Conservation (phyloP, 2,329 filamentous ascomycete genomes). For the Cladosporium oxysporum region DNA sequence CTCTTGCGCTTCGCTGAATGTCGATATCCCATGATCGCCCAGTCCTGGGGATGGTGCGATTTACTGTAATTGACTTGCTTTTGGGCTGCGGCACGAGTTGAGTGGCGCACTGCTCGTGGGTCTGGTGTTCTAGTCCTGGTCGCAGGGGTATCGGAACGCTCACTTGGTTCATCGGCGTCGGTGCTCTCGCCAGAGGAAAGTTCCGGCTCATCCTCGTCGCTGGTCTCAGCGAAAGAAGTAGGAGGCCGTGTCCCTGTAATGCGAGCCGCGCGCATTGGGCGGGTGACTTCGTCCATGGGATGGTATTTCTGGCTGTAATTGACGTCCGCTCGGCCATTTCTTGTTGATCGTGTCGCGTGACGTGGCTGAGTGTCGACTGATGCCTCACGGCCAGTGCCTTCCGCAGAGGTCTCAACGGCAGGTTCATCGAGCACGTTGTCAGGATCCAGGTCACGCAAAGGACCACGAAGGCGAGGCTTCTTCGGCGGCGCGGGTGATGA, state of each 20-base stretch:
- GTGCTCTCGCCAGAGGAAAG: slow-evolving; percentile 12
- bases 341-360: slow-evolving; percentile 24
- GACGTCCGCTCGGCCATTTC: slow-evolving; percentile 21
- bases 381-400: slow-evolving; percentile 22
- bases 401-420: background rate
- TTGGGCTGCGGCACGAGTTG: slow-evolving; percentile 25
- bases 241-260: slow-evolving; percentile 13
- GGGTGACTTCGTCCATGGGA: slow-evolving; percentile 31
- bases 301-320: slow-evolving; percentile 30
- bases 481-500: background rate
- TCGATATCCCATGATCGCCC: slow-evolving; percentile 25
- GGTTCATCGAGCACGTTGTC: slow-evolving; percentile 13
- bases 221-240: background rate
- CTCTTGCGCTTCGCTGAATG: slow-evolving; percentile 21
- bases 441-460: slow-evolving; percentile 7
- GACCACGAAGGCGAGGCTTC: slow-evolving; percentile 15
- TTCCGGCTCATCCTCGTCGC: slow-evolving; percentile 15
- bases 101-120: slow-evolving; percentile 29
- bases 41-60: slow-evolving; percentile 32
- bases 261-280: slow-evolving; percentile 22
- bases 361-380: slow-evolving; percentile 15
- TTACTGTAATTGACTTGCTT: slow-evolving; percentile 29
- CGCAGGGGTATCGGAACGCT: background rate
- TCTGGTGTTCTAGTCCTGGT: slow-evolving; percentile 22
- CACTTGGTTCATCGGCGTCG: background rate